These are phyloP conservation scores for Rubroshorea leprosula DNA, from an alignment of 345 rosid genomes.

Conservation along the genomic window DNA sequence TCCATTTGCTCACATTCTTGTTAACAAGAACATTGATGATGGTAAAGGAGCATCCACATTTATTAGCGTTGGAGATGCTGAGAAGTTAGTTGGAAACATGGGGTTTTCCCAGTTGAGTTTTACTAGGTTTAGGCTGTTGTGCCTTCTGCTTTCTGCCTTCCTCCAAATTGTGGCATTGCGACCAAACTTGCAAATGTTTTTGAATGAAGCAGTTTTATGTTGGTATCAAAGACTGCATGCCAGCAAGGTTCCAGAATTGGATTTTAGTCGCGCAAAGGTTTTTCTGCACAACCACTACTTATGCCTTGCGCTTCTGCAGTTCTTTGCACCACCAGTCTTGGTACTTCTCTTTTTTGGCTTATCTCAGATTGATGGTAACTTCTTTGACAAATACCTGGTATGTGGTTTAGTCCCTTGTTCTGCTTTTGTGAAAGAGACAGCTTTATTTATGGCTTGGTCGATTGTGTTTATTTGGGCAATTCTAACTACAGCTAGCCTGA, in stretches of 20 bases:
- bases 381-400: slow-evolving; percentile 30
- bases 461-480: slow-evolving; percentile 62
- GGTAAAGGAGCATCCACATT: slow-evolving; percentile 13
- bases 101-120: slow-evolving; percentile 50
- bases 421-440: slow-evolving; percentile 38
- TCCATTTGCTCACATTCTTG: slow-evolving; percentile 55
- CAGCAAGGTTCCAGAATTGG: slow-evolving; percentile 80
- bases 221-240: slow-evolving; percentile 95
- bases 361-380: slow-evolving; percentile 48
- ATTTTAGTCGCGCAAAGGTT: slow-evolving; percentile 86
- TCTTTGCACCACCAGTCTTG: slow-evolving; percentile 56
- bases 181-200: slow-evolving; percentile 74
- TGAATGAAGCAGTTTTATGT: slow-evolving; percentile 83
- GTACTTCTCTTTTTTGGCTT: slow-evolving; percentile 59
- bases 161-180: slow-evolving; percentile 60
- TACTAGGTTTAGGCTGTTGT: slow-evolving; percentile 40
- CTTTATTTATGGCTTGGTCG: slow-evolving; percentile 90
- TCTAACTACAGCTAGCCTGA: slow-evolving; percentile 51
- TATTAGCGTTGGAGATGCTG: slow-evolving; percentile 15
- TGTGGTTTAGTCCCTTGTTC: slow-evolving; percentile 56
- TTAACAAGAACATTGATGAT: slow-evolving; percentile 26
- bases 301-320: slow-evolving; percentile 73
- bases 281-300: slow-evolving; percentile 85
- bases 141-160: slow-evolving; percentile 49
- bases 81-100: slow-evolving; percentile 50